phyloP scores from a whole-genome alignment of 176 grass and related monocot species.

The Stipa capillata region DNA sequence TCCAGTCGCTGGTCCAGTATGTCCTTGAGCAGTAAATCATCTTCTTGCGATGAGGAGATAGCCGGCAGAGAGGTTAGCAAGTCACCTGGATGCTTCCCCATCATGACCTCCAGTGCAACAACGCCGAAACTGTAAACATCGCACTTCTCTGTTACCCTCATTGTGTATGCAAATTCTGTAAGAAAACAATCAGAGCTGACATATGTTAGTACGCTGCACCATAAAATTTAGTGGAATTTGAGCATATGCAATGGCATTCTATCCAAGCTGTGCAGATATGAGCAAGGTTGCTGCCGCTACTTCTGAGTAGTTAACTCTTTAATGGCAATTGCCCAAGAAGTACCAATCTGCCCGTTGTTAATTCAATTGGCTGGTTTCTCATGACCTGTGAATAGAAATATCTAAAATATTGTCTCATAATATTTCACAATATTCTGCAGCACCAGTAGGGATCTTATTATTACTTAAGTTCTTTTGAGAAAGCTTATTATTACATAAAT shows the following conservation, averaged over 20 bases:
- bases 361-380: not conserved
- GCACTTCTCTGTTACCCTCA: conserved; percentile 82
- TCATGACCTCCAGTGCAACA: conserved; percentile 70
- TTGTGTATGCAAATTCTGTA: conserved; percentile 90
- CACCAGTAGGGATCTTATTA: not conserved
- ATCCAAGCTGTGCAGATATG: not conserved
- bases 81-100: conserved; percentile 84
- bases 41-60: conserved; percentile 38
- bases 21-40: conserved; percentile 60
- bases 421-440: not conserved
- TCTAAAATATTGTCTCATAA: no score
- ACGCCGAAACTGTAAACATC: conserved; percentile 87
- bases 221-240: not conserved
- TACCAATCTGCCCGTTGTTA: not conserved
- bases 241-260: not conserved
- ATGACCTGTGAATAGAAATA: no score
- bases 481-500: not conserved
- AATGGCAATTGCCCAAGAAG: not conserved
- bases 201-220: not conserved
- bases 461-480: not conserved
- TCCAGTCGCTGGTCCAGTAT: conserved; percentile 51
- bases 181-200: not conserved
- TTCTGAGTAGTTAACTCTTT: not conserved
- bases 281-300: not conserved
- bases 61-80: conserved; percentile 44